Evolutionary conservation across 2,329 filamentous ascomycete genomes (phyloP), one percentile per base, ranked within the genome.

Genomic region (Cryphonectria radicalis): DNA sequence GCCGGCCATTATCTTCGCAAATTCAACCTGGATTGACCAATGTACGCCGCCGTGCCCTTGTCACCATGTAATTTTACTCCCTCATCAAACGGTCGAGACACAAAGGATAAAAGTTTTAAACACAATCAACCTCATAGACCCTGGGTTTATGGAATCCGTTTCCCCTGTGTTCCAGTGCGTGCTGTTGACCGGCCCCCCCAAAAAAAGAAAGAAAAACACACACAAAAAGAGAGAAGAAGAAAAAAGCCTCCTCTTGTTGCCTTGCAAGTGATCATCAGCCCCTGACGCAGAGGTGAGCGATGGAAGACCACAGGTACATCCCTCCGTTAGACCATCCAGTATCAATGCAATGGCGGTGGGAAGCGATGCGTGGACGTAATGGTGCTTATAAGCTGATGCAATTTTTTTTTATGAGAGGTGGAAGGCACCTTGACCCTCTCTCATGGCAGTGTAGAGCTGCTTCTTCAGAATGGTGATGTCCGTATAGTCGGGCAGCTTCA

Each of bases 341-440:
- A 60, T 53, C 46, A 35, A 63, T 42, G 50, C 60, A 28, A 46
- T 63, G 37, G 59, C 19, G 28, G 25, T 28, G 37, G 50, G 22
- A 67, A 55, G 50, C 68, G 50, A 64, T 57, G 37, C 37, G 17
- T 25, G 46, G 10, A n/a, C 68, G 50, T 42, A 40, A 22, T 14
- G 22, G 22, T 42, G 40, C 50, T 32, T 57, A 55, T 65, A 55
- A 19, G 4, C 19, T 69, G 7, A 25, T 69, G 10, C 22, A 43
- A n/a, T n/a, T n/a, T n/a, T 4, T 32, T 32, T 5, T 79, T 87
- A 97, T 73, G 95, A 97, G 75, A 99, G 86, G 82, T 98, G 96
- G 88, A 99, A 99, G 73, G 97, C 96, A 42, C 96, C 96, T 80
- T 99, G 96, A 35, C 96, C 96, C 84, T 99, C 97, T 81, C 90